Percentiles rank a stretch among this genome's conserved stretches.
Conservation (phyloP, 139 green algal genomes). For the Chlorella sp. region DNA sequence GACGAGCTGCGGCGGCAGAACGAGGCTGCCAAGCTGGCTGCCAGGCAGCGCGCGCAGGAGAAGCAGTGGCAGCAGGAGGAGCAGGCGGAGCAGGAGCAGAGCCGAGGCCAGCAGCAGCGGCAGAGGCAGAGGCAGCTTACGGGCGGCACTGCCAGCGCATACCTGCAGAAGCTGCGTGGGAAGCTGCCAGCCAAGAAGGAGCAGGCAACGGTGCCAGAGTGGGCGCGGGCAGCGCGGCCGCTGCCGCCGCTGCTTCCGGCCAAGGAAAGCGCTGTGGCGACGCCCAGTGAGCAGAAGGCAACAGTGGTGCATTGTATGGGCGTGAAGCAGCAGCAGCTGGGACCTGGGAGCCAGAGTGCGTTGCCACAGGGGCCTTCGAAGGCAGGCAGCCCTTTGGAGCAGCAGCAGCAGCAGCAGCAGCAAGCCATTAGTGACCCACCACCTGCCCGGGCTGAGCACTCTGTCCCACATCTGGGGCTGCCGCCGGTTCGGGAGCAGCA, state of each 20-base stretch:
- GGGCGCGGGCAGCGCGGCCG: background rate
- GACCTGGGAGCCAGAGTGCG: no score
- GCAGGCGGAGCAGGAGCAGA: background rate
- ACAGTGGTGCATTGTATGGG: background rate
- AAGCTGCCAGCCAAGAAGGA: background rate
- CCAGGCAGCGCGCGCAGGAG: slow-evolving; percentile 1
- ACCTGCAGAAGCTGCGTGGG: background rate
- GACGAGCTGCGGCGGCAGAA: background rate
- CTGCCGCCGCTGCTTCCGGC: background rate
- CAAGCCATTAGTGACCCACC: background rate
- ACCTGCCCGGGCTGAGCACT: background rate
- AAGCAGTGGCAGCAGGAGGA: background rate
- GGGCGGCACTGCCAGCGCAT: background rate
- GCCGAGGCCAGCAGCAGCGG: background rate
- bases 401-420: background rate
- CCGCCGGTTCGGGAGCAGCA: background rate
- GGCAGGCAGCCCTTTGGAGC: background rate
- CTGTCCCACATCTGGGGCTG: background rate
- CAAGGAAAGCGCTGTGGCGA: background rate
- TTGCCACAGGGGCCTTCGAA: no score
- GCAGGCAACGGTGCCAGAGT: background rate
- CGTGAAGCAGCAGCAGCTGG: background rate
- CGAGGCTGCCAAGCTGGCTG: background rate
- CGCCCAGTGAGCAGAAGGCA: background rate
- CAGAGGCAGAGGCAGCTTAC: background rate